Evolutionary conservation across 805 yeast species (phyloP), one percentile per base, ranked within the genome.

Genomic region (Jamesozyma jinghongensis): DNA sequence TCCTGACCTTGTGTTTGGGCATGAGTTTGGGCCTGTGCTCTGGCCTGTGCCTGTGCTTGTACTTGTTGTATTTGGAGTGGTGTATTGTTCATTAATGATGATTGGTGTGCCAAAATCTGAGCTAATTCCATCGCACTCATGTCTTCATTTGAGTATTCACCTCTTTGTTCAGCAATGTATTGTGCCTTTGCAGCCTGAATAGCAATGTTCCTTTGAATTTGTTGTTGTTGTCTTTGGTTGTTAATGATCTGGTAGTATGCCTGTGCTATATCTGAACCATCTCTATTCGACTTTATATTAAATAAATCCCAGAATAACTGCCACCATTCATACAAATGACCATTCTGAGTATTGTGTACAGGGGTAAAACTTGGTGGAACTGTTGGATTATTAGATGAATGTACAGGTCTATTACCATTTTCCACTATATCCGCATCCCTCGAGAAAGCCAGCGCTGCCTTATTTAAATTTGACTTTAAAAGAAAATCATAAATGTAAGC

Each of bases 321-420:
- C 96, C 96, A 87, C 97, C 97, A 87, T 59, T 88, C 97, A 53
- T 76, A 80, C 19, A 87, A 64, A 54, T 85, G 87, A 5, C 95
- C 92, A 51, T 81, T 85, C 0, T 94, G 92, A 2, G 94, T 81
- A 54, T 86, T 92, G 72, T 53, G 60, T 48, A 43, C 67, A 50
- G 58, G 58, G 14, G 32, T 36, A 31, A 59, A 38, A 59, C 51
- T 38, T 67, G 53, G 20, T 79, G 79, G 36, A 22, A 18, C 36
- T 30, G 14, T 27, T 25, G 20, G 22, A 26, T 36, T 35, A 22
- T 27, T 22, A 19, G 35, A 12, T 4, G 25, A 10, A 32, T 12
- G 18, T 19, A 8, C 30, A 20, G 40, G 45, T 32, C 42, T 42
- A 12, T 39, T 41, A 17, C 51, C 54, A 29, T 43, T 41, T 19